Base-by-base conservation (phyloP, 148 eudicot genomes). In the Pharnaceum exiguum region DNA sequence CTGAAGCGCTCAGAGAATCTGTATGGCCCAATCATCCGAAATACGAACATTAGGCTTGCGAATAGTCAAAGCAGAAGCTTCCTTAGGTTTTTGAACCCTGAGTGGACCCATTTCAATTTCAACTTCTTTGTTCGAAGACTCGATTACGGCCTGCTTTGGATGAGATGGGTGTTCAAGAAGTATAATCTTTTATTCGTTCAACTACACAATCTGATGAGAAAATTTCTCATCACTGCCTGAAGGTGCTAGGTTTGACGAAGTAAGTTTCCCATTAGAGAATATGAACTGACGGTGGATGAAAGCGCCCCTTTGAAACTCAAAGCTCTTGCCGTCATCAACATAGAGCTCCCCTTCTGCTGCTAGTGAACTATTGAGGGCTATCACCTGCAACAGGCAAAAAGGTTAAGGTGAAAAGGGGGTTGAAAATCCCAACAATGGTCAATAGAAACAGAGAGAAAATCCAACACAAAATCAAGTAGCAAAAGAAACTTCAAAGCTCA, bases 341-440 rank as follows among this genome's bases (percentile, higher is more conserved):
- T 93, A 93, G 46, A 89, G 79, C 66, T 89, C 91, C 17, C 99
- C 99, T 82, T 93, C 99, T 24, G 99, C 99, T 59, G 71, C 79
- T 54, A 62, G 75, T 23, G 99, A 77, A 60, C 86, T 77, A 45
- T 93, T 82, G 13, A 89, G 82, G 52, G 96, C 96, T 57, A 93
- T 80, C 71, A 89, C 99, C 99, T 93, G 65, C 67, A 63, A 62
- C 47, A 63, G 31, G 46, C 15, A 48, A 19, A 50, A 4, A 45
- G 5, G 19, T 30, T 30, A 1, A n/a, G n/a, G n/a, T n/a, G n/a
- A n/a, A n/a, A n/a, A n/a, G n/a, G n/a, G n/a, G n/a, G n/a, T n/a
- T n/a, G n/a, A n/a, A n/a, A n/a, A n/a, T n/a, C n/a, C n/a, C n/a
- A n/a, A n/a, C n/a, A n/a, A n/a, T n/a, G n/a, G n/a, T n/a, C n/a